Evolutionary conservation across 2,329 filamentous ascomycete species (phyloP).

Genomic region (Claviceps sorghi): DNA sequence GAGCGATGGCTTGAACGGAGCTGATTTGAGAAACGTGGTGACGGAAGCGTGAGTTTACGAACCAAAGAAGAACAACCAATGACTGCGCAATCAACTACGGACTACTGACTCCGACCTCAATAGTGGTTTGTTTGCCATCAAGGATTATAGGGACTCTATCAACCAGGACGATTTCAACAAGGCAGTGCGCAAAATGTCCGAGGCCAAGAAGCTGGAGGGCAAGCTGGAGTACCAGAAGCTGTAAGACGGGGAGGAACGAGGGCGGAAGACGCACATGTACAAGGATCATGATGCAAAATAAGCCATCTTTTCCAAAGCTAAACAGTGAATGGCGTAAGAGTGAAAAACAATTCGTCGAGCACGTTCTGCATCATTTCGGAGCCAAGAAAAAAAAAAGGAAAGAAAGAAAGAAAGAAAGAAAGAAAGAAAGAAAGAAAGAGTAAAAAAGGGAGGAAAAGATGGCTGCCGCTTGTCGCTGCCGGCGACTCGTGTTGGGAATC

Average conservation of each 20-base stretch:
- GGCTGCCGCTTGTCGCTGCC: no score
- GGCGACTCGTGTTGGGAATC: no score
- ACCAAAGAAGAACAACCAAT: conserved; percentile 10
- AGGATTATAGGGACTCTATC: conserved; percentile 89
- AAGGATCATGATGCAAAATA: not conserved
- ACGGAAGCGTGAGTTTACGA: conserved; percentile 77
- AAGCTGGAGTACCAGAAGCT: conserved; percentile 97
- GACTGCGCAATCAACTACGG: not conserved
- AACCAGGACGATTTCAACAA: conserved; percentile 99
- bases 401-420: no score
- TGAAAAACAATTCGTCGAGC: not conserved
- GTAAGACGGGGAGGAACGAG: conserved; percentile 27
- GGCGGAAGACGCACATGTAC: not conserved
- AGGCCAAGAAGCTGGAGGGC: conserved; percentile 96
- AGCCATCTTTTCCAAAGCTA: not conserved
- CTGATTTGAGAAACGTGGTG: conserved; percentile 92
- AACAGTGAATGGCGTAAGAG: not conserved
- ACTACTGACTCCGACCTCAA: not conserved
- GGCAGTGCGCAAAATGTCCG: conserved; percentile 90
- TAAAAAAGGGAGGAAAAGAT: no score
- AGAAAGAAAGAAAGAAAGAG: no score
- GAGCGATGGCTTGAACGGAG: conserved; percentile 95
- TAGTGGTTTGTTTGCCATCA: conserved; percentile 92
- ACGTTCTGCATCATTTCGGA: not conserved
- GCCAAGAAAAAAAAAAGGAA: not conserved